Evolutionary conservation across 441 rosid genomes (phyloP).

Genomic region (Raphanus hybrid): DNA sequence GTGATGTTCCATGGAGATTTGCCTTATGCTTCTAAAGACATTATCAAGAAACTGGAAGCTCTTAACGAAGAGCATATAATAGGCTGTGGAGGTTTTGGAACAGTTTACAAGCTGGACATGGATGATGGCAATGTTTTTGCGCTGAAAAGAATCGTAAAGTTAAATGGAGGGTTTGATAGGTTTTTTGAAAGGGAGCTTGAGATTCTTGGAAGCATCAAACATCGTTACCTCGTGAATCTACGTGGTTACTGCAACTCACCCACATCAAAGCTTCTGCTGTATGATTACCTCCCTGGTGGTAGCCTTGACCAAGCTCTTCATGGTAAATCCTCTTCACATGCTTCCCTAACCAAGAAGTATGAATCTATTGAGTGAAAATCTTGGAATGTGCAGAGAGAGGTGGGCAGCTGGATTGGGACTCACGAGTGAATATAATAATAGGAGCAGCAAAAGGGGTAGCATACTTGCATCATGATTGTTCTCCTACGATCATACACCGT

Average conservation of each 20-base stretch:
- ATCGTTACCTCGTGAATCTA: constrained; percentile 87
- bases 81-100: constrained; percentile 67
- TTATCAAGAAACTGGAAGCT: constrained; percentile 76
- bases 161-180: constrained; percentile 90
- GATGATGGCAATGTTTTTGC: constrained; percentile 92
- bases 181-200: constrained; percentile 95
- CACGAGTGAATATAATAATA: constrained; percentile 84
- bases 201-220: constrained; percentile 96
- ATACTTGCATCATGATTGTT: constrained; percentile 97
- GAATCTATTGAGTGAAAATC: background rate
- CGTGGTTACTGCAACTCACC: constrained; percentile 31
- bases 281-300: constrained; percentile 27
- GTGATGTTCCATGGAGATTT: constrained; percentile 95
- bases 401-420: constrained; percentile 95
- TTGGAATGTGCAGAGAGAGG: constrained; percentile 66
- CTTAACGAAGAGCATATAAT: constrained; percentile 84
- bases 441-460: constrained; percentile 99
- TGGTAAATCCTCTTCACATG: constrained; percentile 49
- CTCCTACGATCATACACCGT: constrained; percentile 98
- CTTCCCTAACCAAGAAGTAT: background rate
- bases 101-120: constrained; percentile 90
- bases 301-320: constrained; percentile 70
- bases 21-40: constrained; percentile 94
- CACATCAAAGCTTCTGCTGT: constrained; percentile 29
- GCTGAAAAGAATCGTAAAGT: constrained; percentile 77